phyloP scores from a whole-genome alignment of 108 stramenopile genomes.

The Pseudonitzschia delicatissima region DNA sequence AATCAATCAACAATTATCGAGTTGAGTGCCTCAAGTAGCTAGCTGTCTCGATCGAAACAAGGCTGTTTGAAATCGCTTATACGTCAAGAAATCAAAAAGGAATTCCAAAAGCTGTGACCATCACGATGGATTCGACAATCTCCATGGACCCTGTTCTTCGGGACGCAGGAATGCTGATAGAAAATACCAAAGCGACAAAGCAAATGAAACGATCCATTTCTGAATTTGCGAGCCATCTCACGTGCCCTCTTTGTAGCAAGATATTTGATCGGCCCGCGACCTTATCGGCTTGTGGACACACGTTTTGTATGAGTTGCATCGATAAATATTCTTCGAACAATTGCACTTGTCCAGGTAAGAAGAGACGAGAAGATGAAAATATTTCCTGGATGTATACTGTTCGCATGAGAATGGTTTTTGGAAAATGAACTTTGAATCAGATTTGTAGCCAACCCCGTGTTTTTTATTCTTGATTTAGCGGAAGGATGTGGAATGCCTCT shows the following conservation, averaged over 20 bases:
- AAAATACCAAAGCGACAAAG: slow-evolving; percentile 20
- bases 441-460: not conserved
- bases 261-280: slow-evolving; percentile 35
- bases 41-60: too few species aligned
- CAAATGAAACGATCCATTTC: slow-evolving; percentile 25
- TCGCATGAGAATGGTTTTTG: not conserved
- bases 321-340: slow-evolving; percentile 20
- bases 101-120: too few species aligned
- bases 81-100: too few species aligned
- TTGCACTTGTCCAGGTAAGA: slow-evolving; percentile 25
- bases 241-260: slow-evolving; percentile 31
- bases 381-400: too few species aligned
- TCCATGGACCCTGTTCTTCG: not conserved
- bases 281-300: slow-evolving; percentile 30
- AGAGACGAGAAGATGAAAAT: too few species aligned
- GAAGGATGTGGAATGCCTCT: slow-evolving; percentile 37
- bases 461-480: not conserved
- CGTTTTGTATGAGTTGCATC: slow-evolving; percentile 37
- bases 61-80: too few species aligned
- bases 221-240: slow-evolving; percentile 10
- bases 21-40: too few species aligned
- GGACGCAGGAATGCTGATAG: slow-evolving; percentile 7
- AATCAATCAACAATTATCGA: too few species aligned
- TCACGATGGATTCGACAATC: too few species aligned
- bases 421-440: not conserved